A percentile compares a stretch with the other conserved stretches of the same genome.
Evolutionary conservation across 371 early-diverging fungal genomes (phyloP).

Genomic region (Syncephalastrum racemosum): DNA sequence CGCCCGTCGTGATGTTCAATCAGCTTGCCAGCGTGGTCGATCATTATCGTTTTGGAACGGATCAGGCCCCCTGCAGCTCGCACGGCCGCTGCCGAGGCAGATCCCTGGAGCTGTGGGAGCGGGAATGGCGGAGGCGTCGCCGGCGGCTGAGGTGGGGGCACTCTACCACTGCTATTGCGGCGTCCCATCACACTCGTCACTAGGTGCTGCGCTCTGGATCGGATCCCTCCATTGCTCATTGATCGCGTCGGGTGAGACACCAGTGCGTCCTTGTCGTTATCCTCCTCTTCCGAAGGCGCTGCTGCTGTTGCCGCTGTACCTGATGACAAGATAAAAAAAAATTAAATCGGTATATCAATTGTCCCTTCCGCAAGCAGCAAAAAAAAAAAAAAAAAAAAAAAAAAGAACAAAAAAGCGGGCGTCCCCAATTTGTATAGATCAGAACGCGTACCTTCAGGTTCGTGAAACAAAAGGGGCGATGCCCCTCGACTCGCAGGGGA

Average conservation of each 20-base stretch:
- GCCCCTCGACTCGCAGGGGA: background rate
- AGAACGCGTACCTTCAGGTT: no score
- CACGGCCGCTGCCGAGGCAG: no score
- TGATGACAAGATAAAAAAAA: background rate
- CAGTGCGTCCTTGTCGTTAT: constrained; percentile 1
- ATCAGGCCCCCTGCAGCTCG: constrained; percentile 13
- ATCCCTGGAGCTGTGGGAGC: constrained; percentile 3
- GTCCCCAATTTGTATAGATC: no score
- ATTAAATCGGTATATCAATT: background rate
- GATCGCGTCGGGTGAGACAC: constrained; percentile 1
- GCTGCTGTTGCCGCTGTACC: background rate
- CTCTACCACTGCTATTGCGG: constrained; percentile 4
- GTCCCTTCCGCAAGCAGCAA: background rate
- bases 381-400: no score
- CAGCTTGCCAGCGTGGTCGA: constrained; percentile 18
- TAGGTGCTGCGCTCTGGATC: constrained; percentile 23
- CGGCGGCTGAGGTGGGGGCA: no score
- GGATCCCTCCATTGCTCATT: constrained; percentile 14
- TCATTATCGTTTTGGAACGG: constrained; percentile 18
- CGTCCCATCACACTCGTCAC: constrained; percentile 28
- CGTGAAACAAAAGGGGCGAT: no score
- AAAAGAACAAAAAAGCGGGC: no score
- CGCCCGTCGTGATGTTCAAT: constrained; percentile 14
- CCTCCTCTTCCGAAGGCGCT: constrained; percentile 1
- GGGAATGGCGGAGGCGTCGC: constrained; percentile 5